Conservation (phyloP, 148 eudicot species). For the Limonium bicolor region DNA sequence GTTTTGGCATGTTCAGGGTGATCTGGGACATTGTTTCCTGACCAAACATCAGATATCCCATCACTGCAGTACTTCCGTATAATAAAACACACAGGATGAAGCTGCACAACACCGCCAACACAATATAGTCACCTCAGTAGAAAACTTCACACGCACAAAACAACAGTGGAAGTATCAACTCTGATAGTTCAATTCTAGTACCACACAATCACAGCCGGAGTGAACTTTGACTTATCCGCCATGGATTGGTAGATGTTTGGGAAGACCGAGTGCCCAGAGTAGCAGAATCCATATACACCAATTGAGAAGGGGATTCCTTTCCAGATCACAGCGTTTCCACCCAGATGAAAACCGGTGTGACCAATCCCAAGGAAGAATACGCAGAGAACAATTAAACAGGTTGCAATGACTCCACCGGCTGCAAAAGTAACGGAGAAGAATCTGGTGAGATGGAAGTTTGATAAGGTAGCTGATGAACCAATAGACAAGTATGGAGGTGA, state of each 20-base stretch:
- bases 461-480: too few species aligned
- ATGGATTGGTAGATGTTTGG: slow-evolving; percentile 94
- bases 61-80: slow-evolving; percentile 64
- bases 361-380: slow-evolving; percentile 44
- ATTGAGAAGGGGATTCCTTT: slow-evolving; percentile 66
- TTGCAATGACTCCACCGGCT: slow-evolving; percentile 83
- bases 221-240: slow-evolving; percentile 80
- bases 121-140: too few species aligned
- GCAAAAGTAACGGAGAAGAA: slow-evolving; percentile 12
- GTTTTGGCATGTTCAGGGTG: slow-evolving; percentile 72
- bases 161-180: not conserved
- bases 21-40: slow-evolving; percentile 59
- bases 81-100: slow-evolving; percentile 49
- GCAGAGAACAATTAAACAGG: slow-evolving; percentile 47
- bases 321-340: slow-evolving; percentile 46
- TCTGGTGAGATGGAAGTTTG: not conserved
- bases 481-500: not conserved
- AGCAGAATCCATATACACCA: slow-evolving; percentile 85
- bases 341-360: slow-evolving; percentile 46
- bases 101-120: slow-evolving; percentile 47
- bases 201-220: slow-evolving; percentile 43
- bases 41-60: slow-evolving; percentile 91
- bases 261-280: slow-evolving; percentile 76
- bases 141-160: too few species aligned
- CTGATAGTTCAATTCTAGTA: slow-evolving; percentile 6